These are phyloP conservation scores for Fusarium coicis DNA, from an alignment of 2,329 filamentous ascomycete species.

Conservation along the genomic window DNA sequence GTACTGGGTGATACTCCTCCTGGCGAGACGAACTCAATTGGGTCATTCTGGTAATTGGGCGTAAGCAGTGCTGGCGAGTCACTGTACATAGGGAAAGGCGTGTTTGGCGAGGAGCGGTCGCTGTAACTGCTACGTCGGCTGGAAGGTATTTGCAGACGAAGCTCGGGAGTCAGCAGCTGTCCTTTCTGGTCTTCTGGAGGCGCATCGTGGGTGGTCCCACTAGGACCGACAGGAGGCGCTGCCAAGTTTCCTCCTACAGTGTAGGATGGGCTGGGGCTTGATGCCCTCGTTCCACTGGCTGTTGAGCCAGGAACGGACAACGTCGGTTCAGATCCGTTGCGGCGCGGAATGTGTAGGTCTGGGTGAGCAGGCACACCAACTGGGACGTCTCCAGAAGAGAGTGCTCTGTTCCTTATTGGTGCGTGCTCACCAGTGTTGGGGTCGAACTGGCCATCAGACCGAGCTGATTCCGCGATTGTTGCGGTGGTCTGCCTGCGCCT, in stretches of 20 bases:
- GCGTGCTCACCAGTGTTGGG: conserved; percentile 5
- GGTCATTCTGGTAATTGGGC: conserved; percentile 53
- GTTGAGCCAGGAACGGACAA: conserved; percentile 32
- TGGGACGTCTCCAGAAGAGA: conserved; percentile 58
- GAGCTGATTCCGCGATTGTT: conserved; percentile 33
- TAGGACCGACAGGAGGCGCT: conserved; percentile 51
- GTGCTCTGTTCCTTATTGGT: conserved; percentile 50
- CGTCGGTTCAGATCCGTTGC: conserved; percentile 35
- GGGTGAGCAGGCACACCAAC: conserved; percentile 23
- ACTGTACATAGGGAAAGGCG: conserved; percentile 75
- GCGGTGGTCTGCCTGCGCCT: conserved; percentile 45
- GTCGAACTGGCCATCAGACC: conserved; percentile 15
- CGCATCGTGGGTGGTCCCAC: conserved; percentile 31
- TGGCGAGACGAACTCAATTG: conserved; percentile 65
- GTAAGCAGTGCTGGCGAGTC: conserved; percentile 65
- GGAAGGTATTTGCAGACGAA: conserved; percentile 59
- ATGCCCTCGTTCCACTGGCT: conserved; percentile 39
- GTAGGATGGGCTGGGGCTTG: conserved; percentile 48
- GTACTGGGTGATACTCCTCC: conserved; percentile 54
- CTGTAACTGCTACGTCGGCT: conserved; percentile 56
- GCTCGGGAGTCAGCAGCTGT: conserved; percentile 34
- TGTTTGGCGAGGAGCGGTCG: conserved; percentile 60
- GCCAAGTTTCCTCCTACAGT: conserved; percentile 55
- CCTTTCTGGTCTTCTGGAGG: conserved; percentile 1
- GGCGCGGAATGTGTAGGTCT: conserved; percentile 31